Conservation (phyloP, 495 filamentous ascomycete genomes). For the Trichoderma virens region DNA sequence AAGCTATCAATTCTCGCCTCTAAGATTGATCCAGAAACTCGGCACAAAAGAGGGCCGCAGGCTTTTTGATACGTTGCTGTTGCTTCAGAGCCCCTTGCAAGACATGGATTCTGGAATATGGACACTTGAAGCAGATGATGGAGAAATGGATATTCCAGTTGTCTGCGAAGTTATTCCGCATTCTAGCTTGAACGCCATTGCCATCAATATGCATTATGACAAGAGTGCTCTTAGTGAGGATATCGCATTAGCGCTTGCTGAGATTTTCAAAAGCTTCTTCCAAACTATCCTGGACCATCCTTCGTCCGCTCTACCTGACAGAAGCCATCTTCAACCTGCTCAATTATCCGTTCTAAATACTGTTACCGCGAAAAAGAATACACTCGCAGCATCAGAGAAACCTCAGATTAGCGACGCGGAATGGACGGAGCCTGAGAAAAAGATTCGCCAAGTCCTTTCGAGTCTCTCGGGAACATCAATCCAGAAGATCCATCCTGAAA, state of each 20-base stretch:
- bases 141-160: constrained; percentile 69
- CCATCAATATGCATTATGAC: constrained; percentile 21
- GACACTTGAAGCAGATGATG: constrained; percentile 56
- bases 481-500: constrained; percentile 47
- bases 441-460: constrained; percentile 50
- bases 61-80: constrained; percentile 70
- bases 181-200: constrained; percentile 14
- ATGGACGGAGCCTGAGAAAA: constrained; percentile 44
- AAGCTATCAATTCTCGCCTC: constrained; percentile 58
- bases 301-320: neutral
- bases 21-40: constrained; percentile 53
- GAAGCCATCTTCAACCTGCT: neutral
- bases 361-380: neutral
- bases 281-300: neutral
- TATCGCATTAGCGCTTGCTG: neutral
- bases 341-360: neutral
- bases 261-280: constrained; percentile 11
- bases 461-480: constrained; percentile 42
- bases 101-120: constrained; percentile 53
- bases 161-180: constrained; percentile 59
- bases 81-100: constrained; percentile 53
- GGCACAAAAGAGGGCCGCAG: constrained; percentile 24
- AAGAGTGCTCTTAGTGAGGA: constrained; percentile 11
- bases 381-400: neutral
- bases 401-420: constrained; percentile 11